phyloP scores from a whole-genome alignment of 192 early-diverging fungal genomes.

The Oehlia diaphana region DNA sequence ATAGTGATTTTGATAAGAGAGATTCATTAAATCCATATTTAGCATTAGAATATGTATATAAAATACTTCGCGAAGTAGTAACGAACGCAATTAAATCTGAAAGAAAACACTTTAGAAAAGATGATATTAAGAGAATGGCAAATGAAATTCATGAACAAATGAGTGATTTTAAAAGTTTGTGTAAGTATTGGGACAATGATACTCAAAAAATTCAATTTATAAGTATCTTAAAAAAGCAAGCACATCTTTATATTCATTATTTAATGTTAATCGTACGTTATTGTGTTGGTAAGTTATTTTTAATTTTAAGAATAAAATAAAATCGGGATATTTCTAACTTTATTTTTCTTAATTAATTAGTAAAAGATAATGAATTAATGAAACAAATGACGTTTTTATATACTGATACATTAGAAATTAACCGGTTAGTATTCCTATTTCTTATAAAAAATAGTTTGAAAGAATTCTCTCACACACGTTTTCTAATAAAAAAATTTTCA shows the following conservation, averaged over 20 bases:
- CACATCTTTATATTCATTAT: not conserved
- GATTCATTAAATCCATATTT: not conserved
- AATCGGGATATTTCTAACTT: no score
- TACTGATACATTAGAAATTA: not conserved
- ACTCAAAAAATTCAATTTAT: not conserved
- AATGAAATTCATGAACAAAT: not conserved
- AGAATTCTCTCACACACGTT: not conserved
- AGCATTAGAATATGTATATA: not conserved
- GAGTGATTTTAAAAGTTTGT: not conserved
- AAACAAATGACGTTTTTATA: not conserved
- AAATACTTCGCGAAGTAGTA: not conserved
- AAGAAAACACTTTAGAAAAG: not conserved
- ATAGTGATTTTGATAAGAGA: not conserved
- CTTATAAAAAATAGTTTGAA: no score
- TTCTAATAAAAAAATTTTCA: not conserved
- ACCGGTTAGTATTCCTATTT: not conserved
- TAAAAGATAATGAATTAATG: no score
- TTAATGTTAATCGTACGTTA: not conserved
- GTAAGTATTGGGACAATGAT: not conserved
- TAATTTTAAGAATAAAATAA: no score
- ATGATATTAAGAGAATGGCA: not conserved
- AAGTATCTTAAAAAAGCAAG: not conserved
- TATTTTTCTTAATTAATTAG: no score
- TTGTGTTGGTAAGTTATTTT: not conserved
- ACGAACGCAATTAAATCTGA: not conserved